Evolutionary conservation across 441 rosid species (phyloP), one percentile per base, ranked within the genome.

Genomic region (Erodium moschatum): DNA sequence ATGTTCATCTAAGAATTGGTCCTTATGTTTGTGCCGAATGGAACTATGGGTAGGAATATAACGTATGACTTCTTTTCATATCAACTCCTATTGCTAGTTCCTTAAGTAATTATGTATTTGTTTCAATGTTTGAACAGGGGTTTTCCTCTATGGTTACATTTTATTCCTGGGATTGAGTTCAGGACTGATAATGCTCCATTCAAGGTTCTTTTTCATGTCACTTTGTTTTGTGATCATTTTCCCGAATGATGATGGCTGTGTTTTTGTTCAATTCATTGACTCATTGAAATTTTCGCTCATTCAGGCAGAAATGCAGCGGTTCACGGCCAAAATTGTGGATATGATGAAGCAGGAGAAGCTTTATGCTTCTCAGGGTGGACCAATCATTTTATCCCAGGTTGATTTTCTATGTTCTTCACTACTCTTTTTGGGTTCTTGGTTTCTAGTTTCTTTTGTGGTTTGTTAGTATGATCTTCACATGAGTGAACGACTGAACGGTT

Each of bases 21-120:
- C 93, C 93, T 20, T 88, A 88, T 33, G 90, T 79, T 5, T 88
- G 93, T 69, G 93, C 93, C 0, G 93, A 88, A 74, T 88, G 93
- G 93, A 88, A 88, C 72, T 86, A 79, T 54, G 93, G 93, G 93
- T 88, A 78, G 66, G 4, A 5, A 66, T 63, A 2, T 8, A 58
- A 19, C 21, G 2, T 19, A 20, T 19, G 64, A 13, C 13, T n/a
- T 42, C 38, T 44, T 0, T 1, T 16, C 0, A 24, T 13, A 6
- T 6, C 16, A 54, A 1, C 16, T 54, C 44, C 40, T 24, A n/a
- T 20, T 65, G 33, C 24, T 44, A 19, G 40, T 2, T 50, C 29
- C 31, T 6, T 1, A 13, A 31, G 0, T 54, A 8, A 54, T 8
- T 44, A 38, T 29, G 6, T 8, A 33, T 38, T 72, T 46, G n/a